These are phyloP conservation scores for Neoascochyta sp. DNA, from an alignment of 2,329 filamentous ascomycete genomes.

Conservation along the genomic window DNA sequence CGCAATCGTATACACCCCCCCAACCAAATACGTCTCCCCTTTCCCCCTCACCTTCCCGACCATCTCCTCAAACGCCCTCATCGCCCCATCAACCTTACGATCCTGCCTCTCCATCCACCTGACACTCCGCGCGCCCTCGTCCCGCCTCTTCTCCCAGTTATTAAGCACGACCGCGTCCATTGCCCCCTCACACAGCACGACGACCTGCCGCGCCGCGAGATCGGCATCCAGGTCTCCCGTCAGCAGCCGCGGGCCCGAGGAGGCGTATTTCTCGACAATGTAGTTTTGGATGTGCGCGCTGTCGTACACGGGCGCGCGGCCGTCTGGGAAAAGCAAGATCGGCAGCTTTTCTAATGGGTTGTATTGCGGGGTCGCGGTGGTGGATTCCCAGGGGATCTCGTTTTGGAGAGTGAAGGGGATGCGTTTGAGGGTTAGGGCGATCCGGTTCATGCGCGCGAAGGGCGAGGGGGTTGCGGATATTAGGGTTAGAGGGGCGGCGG, in stretches of 20 bases:
- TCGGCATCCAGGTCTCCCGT: slow-evolving; percentile 8
- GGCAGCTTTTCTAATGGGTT: slow-evolving; percentile 43
- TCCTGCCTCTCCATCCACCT: slow-evolving; percentile 13
- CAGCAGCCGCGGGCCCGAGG: slow-evolving; percentile 7
- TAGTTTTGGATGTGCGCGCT: slow-evolving; percentile 15
- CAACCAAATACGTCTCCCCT: slow-evolving; percentile 11
- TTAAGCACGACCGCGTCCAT: slow-evolving; percentile 15
- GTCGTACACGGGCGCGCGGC: slow-evolving; percentile 12
- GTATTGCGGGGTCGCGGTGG: slow-evolving; percentile 38
- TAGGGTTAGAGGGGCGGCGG: slow-evolving; percentile 9
- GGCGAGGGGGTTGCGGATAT: slow-evolving; percentile 38
- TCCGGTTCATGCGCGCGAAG: slow-evolving; percentile 43
- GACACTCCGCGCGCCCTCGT: slow-evolving; percentile 4
- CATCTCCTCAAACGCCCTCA: slow-evolving; percentile 10
- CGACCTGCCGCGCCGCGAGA: slow-evolving; percentile 12
- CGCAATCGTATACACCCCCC: slow-evolving; percentile 11
- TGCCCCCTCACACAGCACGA: slow-evolving; percentile 11
- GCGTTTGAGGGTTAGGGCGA: slow-evolving; percentile 38
- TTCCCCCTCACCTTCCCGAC: slow-evolving; percentile 3
- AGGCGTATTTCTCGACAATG: slow-evolving; percentile 14
- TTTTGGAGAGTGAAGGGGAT: slow-evolving; percentile 42
- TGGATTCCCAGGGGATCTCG: slow-evolving; percentile 44
- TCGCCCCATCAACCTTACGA: slow-evolving; percentile 12
- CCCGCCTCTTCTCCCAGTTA: slow-evolving; percentile 10
- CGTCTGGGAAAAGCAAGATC: slow-evolving; percentile 31